Percentiles rank a stretch among this genome's conserved stretches.
Conservation (phyloP, 768 basidiomycete genomes). For the Collybia mongolica region DNA sequence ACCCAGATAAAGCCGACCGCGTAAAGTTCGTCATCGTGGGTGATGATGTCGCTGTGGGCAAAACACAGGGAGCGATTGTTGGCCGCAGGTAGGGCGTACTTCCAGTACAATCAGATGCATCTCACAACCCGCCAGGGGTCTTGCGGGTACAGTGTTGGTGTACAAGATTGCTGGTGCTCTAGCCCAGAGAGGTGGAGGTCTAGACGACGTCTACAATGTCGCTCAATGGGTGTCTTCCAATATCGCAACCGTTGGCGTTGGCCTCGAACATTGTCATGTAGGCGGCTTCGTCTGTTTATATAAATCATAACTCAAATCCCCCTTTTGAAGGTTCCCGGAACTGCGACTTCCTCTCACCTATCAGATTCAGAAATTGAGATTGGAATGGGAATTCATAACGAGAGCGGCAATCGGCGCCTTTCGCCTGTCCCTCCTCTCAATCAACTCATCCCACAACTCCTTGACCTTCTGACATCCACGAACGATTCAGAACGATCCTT, state of each 20-base stretch:
- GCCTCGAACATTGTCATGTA: constrained; percentile 88
- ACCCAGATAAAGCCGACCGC: constrained; percentile 63
- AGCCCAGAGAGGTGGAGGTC: constrained; percentile 60
- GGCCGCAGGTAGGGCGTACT: constrained; percentile 60
- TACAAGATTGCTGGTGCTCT: constrained; percentile 92
- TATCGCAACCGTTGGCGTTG: constrained; percentile 82
- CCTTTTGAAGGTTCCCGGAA: constrained; percentile 68
- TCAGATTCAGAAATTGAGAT: constrained; percentile 74
- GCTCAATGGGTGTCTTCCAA: constrained; percentile 67
- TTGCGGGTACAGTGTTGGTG: constrained; percentile 79
- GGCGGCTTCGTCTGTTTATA: neutral
- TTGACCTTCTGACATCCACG: constrained; percentile 70
- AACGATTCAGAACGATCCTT: constrained; percentile 77
- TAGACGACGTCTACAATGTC: constrained; percentile 65
- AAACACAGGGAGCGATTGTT: constrained; percentile 78
- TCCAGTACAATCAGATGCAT: neutral
- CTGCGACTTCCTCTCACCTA: constrained; percentile 58
- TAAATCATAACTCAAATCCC: neutral
- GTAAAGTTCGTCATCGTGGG: constrained; percentile 82
- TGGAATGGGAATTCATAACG: constrained; percentile 92
- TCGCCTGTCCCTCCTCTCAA: constrained; percentile 72
- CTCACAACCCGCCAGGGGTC: constrained; percentile 50
- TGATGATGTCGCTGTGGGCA: constrained; percentile 88
- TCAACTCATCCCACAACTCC: constrained; percentile 65
- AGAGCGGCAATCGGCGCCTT: constrained; percentile 68